Evolutionary conservation across 116 monocot species (phyloP).

Genomic region (Iris pallida): DNA sequence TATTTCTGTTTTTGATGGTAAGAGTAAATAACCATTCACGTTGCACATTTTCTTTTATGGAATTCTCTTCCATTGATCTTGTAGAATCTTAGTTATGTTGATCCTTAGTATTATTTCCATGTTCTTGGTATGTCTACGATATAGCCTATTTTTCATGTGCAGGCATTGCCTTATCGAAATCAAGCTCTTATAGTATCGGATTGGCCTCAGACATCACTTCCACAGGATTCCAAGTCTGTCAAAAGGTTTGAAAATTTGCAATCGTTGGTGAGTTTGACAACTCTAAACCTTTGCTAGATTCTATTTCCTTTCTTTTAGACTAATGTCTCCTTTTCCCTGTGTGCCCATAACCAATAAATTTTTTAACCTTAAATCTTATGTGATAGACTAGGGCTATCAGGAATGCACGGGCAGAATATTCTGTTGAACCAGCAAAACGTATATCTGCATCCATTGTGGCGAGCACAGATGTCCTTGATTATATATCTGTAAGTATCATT

Average conservation of each 20-base stretch:
- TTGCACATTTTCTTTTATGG: too few relatives aligned
- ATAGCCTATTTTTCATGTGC: conserved; percentile 10
- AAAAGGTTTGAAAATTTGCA: conserved; percentile 97
- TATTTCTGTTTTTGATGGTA: too few relatives aligned
- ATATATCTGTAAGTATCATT: conserved; percentile 65
- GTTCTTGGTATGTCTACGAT: background rate
- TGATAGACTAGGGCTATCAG: conserved; percentile 73
- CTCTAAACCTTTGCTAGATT: background rate
- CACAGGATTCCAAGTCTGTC: conserved; percentile 57
- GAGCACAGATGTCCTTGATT: conserved; percentile 62
- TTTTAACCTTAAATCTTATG: background rate
- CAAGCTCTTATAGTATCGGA: conserved; percentile 71
- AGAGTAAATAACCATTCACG: too few relatives aligned
- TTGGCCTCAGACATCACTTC: conserved; percentile 75
- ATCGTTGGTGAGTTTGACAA: conserved; percentile 47
- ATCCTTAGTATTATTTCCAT: background rate
- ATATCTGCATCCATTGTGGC: conserved; percentile 93
- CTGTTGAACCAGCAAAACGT: conserved; percentile 92
- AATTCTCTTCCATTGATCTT: background rate
- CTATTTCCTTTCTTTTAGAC: background rate
- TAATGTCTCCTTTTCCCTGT: background rate
- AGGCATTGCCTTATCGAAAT: conserved; percentile 77
- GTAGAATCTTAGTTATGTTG: background rate
- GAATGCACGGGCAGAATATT: conserved; percentile 91
- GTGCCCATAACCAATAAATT: background rate